Evolutionary conservation across 2,329 filamentous ascomycete genomes (phyloP).

Genomic region (Aspergillus sp.): DNA sequence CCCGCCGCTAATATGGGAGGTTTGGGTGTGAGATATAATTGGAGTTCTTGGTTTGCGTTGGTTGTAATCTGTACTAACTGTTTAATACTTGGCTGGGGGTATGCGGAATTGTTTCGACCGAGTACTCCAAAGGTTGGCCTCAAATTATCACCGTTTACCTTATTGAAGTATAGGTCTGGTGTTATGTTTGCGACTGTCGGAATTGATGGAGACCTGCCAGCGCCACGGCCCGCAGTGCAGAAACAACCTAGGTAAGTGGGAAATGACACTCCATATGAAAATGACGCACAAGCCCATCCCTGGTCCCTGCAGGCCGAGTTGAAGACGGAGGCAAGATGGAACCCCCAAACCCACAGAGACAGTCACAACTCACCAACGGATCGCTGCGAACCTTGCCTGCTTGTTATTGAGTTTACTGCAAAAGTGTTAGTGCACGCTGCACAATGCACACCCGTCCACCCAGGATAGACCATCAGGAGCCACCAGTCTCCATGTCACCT

Average conservation of each 20-base stretch:
- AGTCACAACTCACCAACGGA: background rate
- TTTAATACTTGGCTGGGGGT: background rate
- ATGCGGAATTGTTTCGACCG: background rate
- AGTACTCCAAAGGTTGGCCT: background rate
- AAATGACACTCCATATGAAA: background rate
- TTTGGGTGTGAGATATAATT: background rate
- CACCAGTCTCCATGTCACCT: background rate
- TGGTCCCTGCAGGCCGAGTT: slow-evolving; percentile 1
- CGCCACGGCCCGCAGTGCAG: background rate
- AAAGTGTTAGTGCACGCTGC: background rate
- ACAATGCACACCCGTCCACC: background rate
- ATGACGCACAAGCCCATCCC: slow-evolving; percentile 1
- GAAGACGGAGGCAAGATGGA: background rate
- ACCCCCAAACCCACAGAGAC: background rate
- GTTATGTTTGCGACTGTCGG: too few relatives aligned
- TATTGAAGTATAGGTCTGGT: too few relatives aligned
- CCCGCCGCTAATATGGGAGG: slow-evolving; percentile 3
- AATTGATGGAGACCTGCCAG: background rate
- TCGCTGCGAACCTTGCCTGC: background rate
- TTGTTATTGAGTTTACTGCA: background rate
- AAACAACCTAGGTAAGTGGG: background rate
- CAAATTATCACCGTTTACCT: too few relatives aligned
- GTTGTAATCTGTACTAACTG: background rate
- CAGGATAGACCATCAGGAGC: background rate
- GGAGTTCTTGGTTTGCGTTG: background rate